Conservation (phyloP, 306 rosid species). For the Gastrolobium bilobum region DNA sequence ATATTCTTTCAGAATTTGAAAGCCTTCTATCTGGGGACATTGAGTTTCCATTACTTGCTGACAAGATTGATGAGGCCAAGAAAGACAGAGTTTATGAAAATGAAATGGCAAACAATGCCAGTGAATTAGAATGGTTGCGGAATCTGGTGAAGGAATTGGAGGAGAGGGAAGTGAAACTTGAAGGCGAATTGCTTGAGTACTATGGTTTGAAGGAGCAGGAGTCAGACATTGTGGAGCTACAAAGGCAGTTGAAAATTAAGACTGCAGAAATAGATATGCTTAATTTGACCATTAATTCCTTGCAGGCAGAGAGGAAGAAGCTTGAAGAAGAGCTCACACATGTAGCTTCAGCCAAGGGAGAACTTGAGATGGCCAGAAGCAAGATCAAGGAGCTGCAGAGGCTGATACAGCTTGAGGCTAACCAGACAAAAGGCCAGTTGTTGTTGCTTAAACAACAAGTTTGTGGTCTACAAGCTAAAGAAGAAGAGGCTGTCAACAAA, state of each 20-base stretch:
- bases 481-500: slow-evolving; percentile 71
- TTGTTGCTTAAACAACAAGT: slow-evolving; percentile 87
- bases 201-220: slow-evolving; percentile 80
- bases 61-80: slow-evolving; percentile 48
- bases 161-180: slow-evolving; percentile 85
- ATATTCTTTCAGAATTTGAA: slow-evolving; percentile 72
- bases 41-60: slow-evolving; percentile 61
- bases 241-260: slow-evolving; percentile 74
- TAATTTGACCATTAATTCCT: slow-evolving; percentile 72
- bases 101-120: slow-evolving; percentile 73
- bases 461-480: slow-evolving; percentile 70
- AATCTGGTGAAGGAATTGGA: slow-evolving; percentile 80
- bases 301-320: slow-evolving; percentile 79
- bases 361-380: slow-evolving; percentile 72
- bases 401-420: slow-evolving; percentile 83
- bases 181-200: slow-evolving; percentile 82
- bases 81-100: slow-evolving; percentile 64
- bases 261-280: slow-evolving; percentile 71
- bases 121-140: slow-evolving; percentile 68
- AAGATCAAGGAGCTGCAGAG: slow-evolving; percentile 83
- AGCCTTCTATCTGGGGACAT: slow-evolving; percentile 75
- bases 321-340: slow-evolving; percentile 69
- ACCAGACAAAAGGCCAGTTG: slow-evolving; percentile 78
- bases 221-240: slow-evolving; percentile 68
- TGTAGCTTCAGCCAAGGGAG: slow-evolving; percentile 65